phyloP scores from a whole-genome alignment of 2,329 filamentous ascomycete genomes.

The Cladosporium sp. region DNA sequence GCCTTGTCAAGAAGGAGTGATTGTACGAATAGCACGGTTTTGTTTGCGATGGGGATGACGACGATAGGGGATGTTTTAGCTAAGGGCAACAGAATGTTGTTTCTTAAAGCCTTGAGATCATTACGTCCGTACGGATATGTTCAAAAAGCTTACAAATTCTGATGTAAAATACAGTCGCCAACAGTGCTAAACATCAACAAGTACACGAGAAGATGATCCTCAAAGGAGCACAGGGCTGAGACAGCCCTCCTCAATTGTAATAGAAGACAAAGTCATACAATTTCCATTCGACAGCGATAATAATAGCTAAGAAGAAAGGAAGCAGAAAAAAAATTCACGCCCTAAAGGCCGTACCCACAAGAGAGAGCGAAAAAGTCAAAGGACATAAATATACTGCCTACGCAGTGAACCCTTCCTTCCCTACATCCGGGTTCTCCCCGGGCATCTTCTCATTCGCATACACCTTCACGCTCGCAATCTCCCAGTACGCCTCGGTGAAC shows the following conservation, averaged over 20 bases:
- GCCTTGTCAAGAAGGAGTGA: constrained; percentile 7
- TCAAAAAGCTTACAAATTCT: not conserved
- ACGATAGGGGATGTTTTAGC: not conserved
- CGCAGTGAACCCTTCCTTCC: constrained; percentile 5
- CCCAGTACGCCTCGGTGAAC: constrained; percentile 75
- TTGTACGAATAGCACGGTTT: not conserved
- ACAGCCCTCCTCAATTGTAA: too few relatives aligned
- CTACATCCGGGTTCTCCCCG: not conserved
- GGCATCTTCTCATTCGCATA: constrained; percentile 36
- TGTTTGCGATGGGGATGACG: not conserved
- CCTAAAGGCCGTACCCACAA: too few relatives aligned
- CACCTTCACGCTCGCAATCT: constrained; percentile 69
- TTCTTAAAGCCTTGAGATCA: not conserved
- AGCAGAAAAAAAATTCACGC: too few relatives aligned
- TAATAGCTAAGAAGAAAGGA: too few relatives aligned
- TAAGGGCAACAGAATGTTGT: not conserved
- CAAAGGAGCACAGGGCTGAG: too few relatives aligned
- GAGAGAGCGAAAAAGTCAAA: not conserved
- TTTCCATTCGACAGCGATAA: too few relatives aligned
- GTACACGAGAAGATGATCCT: too few relatives aligned
- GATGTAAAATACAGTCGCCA: not conserved
- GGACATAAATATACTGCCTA: not conserved
- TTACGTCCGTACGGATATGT: not conserved
- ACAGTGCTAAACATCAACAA: not conserved
- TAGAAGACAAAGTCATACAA: too few relatives aligned